Base-by-base conservation (phyloP, 2,329 filamentous ascomycete species). In the Colletotrichum sp. region DNA sequence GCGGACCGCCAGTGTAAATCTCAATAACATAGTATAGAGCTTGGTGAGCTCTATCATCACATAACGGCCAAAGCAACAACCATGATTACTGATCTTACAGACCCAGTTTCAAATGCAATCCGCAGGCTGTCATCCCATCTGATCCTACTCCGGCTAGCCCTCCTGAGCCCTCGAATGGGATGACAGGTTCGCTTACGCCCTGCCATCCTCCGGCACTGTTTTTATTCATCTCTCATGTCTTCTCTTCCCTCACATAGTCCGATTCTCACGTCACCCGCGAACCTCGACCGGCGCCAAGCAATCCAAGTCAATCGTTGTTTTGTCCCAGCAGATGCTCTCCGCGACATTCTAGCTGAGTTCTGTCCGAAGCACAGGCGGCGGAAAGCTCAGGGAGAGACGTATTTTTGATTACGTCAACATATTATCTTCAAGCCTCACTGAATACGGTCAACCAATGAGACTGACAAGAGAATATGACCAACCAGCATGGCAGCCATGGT, bases 11-110 rank as follows among this genome's bases (percentile, higher is more conserved):
- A 48, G 5, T n/a, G 18, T 48, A 2, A 48, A 12, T 6, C 6
- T 2, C 3, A 12, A n/a, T 12, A 7, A 48, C 2, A n/a, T 8
- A 48, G 5, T 1, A 48, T 18, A 48, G 9, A 48, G 0, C 18
- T 2, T 12, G 6, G 0, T 48, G 18, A 0, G 18, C 5, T 48
- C 0, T 48, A 9, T 48, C 39, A 18, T 39, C 18, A 22, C 5
- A 22, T 48, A n/a, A 7, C 18, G 0, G 0, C 9, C 18, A 1
- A 4, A 48, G 3, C 0, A 4, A 12, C 0, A 48, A 48, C 0
- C 43, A 48, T 7, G 43, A 10, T 22, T 18, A 7, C 39, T 1
- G 39, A 43, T 13, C 39, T 22, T 48, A 9, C 9, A 48, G 18
- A n/a, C 39, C 39, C 3, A 1, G 18, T 48, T 48, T 48, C 18